Evolutionary conservation across 768 basidiomycete species (phyloP).

Genomic region (Lyophyllum atratum): DNA sequence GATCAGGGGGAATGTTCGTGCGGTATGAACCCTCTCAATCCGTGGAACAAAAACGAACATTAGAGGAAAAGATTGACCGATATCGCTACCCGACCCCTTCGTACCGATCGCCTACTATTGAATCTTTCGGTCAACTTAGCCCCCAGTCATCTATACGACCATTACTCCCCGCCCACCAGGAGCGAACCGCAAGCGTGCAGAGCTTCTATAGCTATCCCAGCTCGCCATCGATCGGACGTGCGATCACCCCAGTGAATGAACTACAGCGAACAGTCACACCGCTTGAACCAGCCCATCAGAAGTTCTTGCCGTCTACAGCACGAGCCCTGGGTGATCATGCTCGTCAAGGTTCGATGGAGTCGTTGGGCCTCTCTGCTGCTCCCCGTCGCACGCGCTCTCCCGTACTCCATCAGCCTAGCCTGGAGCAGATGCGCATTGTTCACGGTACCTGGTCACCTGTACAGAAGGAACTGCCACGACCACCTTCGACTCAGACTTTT

Average conservation of each 20-base stretch:
- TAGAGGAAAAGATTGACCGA: conserved; percentile 23
- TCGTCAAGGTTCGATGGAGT: conserved; percentile 25
- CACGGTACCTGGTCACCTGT: conserved; percentile 9
- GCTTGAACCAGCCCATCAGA: conserved; percentile 17
- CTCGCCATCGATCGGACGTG: conserved; percentile 23
- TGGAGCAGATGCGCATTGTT: conserved; percentile 6
- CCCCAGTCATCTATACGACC: conserved; percentile 10
- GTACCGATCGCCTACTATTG: conserved; percentile 12
- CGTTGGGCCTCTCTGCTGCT: conserved; percentile 37
- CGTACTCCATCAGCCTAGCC: conserved; percentile 16
- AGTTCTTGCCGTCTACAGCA: conserved; percentile 4
- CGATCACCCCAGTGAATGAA: conserved; percentile 26
- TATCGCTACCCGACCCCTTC: conserved; percentile 16
- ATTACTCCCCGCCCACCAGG: conserved; percentile 22
- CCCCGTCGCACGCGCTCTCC: conserved; percentile 34
- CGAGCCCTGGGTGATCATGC: conserved; percentile 15
- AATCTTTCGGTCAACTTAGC: conserved; percentile 8
- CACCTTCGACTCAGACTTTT: conserved; percentile 14
- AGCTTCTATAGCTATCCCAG: conserved; percentile 24
- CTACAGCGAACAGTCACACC: conserved; percentile 23
- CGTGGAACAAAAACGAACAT: conserved; percentile 9
- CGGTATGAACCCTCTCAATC: conserved; percentile 11
- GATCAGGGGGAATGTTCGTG: conserved; percentile 20
- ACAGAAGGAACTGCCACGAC: neutral
- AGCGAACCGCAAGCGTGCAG: conserved; percentile 20